Conservation (phyloP, 2,329 filamentous ascomycete species). For the Dactylellina cionopaga region DNA sequence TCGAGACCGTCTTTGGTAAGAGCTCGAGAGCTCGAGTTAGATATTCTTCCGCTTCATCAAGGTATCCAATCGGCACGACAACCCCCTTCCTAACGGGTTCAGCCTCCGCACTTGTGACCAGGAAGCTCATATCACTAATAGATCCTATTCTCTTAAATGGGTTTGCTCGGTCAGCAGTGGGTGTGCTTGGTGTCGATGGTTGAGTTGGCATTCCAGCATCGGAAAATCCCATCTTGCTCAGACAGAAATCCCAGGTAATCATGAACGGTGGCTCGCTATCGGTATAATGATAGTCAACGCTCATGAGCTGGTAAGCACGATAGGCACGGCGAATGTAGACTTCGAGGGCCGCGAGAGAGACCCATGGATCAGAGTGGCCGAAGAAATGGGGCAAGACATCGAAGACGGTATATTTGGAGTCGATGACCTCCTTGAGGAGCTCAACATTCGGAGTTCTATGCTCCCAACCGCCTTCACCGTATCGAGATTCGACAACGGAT, state of each 20-base stretch:
- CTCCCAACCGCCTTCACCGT: slow-evolving; percentile 96
- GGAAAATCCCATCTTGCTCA: slow-evolving; percentile 89
- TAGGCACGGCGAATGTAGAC: slow-evolving; percentile 97
- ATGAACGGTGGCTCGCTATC: slow-evolving; percentile 76
- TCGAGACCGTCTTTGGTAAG: slow-evolving; percentile 71
- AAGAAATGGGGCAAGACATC: slow-evolving; percentile 97
- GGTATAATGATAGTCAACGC: slow-evolving; percentile 85
- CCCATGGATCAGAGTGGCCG: slow-evolving; percentile 91
- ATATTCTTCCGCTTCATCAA: slow-evolving; percentile 92
- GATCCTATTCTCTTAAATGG: slow-evolving; percentile 86
- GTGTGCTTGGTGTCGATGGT: slow-evolving; percentile 84
- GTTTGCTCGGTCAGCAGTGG: slow-evolving; percentile 69
- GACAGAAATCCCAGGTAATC: slow-evolving; percentile 93
- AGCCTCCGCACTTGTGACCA: slow-evolving; percentile 75
- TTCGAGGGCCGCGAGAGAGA: slow-evolving; percentile 90
- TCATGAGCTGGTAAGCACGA: slow-evolving; percentile 91
- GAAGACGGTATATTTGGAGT: slow-evolving; percentile 98
- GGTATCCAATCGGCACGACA: slow-evolving; percentile 89
- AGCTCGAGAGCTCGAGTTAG: slow-evolving; percentile 84
- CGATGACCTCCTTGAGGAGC: slow-evolving; percentile 95
- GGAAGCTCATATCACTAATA: slow-evolving; percentile 95
- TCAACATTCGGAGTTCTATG: slow-evolving; percentile 91
- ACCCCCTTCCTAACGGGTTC: slow-evolving; percentile 91
- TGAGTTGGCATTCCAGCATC: slow-evolving; percentile 84
- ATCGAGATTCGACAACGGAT: slow-evolving; percentile 94